These are phyloP conservation scores for Lactarius tabidus DNA, from an alignment of 768 basidiomycete species.

Conservation along the genomic window DNA sequence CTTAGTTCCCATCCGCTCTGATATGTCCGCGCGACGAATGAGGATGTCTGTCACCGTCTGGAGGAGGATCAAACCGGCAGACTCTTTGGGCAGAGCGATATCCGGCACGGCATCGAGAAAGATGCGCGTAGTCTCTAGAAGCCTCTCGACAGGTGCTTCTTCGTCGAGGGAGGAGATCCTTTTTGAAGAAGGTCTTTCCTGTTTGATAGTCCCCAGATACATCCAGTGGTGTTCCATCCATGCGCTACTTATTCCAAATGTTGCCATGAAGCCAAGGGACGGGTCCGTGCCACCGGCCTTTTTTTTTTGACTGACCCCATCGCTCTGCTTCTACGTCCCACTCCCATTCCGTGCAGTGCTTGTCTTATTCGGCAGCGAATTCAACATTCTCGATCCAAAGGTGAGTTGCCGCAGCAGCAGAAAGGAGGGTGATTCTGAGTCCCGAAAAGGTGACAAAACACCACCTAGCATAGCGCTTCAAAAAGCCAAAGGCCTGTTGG, in stretches of 20 bases:
- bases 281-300: slow-evolving; percentile 71
- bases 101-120: slow-evolving; percentile 50
- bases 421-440: slow-evolving; percentile 42
- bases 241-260: slow-evolving; percentile 61
- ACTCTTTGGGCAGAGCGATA: slow-evolving; percentile 40
- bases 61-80: slow-evolving; percentile 42
- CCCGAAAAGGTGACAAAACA: slow-evolving; percentile 44
- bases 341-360: slow-evolving; percentile 55
- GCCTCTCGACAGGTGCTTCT: slow-evolving; percentile 41
- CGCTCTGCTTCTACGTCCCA: slow-evolving; percentile 61
- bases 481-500: slow-evolving; percentile 41
- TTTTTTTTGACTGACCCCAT: slow-evolving; percentile 52
- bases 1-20: slow-evolving; percentile 57
- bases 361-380: slow-evolving; percentile 46
- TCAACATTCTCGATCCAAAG: slow-evolving; percentile 60
- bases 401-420: slow-evolving; percentile 55
- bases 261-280: slow-evolving; percentile 54
- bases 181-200: slow-evolving; percentile 4
- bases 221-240: slow-evolving; percentile 72
- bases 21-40: slow-evolving; percentile 47
- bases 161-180: slow-evolving; percentile 7
- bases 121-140: slow-evolving; percentile 49
- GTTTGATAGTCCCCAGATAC: slow-evolving; percentile 18
- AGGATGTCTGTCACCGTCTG: slow-evolving; percentile 54
- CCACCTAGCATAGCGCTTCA: slow-evolving; percentile 47